A percentile compares a stretch with the other conserved stretches of the same genome.
Conservation (phyloP, 78 protist genomes). For the Planoprotostelium fungivorum region DNA sequence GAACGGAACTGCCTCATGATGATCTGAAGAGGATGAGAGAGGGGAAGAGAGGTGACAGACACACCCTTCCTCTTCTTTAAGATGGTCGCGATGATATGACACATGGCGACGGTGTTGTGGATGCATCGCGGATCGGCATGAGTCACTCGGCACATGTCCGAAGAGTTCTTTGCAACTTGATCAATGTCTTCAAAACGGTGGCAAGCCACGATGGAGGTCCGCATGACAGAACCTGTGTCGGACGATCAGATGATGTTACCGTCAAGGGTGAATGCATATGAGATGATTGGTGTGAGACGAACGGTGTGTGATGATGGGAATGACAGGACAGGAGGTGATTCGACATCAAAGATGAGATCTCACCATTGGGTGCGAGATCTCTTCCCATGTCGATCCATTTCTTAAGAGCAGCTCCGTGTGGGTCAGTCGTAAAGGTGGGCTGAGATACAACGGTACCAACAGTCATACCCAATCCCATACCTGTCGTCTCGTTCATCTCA, state of each 20-base stretch:
- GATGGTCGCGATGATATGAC: background rate
- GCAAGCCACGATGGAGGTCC: background rate
- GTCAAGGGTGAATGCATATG: too few species aligned
- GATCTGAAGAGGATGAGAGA: background rate
- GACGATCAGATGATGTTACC: background rate
- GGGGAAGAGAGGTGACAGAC: too few species aligned
- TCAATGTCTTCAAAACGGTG: background rate
- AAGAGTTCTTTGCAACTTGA: background rate
- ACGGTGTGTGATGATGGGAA: too few species aligned
- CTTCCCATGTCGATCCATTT: conserved; percentile 40
- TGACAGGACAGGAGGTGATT: too few species aligned
- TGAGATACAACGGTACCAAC: conserved; percentile 36
- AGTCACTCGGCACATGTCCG: background rate
- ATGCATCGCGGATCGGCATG: conserved; percentile 3
- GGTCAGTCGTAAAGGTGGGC: conserved; percentile 24
- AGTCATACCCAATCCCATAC: conserved; percentile 27
- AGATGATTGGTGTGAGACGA: too few species aligned
- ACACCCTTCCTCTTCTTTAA: background rate
- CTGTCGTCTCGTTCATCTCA: background rate
- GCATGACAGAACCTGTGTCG: background rate
- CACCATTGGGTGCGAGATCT: conserved; percentile 39
- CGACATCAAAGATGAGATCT: background rate
- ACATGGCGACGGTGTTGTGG: background rate
- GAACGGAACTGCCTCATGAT: background rate
- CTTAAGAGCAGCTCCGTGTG: conserved; percentile 27